Conservation (phyloP, 129 eudicot genomes). For the Rutidosis leptorrhynchoides region DNA sequence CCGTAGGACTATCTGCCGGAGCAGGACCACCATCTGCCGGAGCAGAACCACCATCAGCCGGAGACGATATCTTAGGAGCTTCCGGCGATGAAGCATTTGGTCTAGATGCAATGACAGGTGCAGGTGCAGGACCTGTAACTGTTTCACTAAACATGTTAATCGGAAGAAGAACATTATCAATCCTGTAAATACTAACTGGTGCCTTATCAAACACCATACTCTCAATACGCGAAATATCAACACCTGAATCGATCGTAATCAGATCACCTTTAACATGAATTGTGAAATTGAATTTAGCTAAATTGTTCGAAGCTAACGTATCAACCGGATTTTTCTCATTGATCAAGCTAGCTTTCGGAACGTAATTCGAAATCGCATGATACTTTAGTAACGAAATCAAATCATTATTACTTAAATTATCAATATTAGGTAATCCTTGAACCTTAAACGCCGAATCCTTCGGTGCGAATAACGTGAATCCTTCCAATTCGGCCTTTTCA, state of each 20-base stretch:
- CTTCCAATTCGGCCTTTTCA: background rate
- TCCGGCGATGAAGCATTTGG: background rate
- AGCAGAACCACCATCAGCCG: background rate
- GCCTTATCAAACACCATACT: background rate
- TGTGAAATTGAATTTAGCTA: background rate
- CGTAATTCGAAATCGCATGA: background rate
- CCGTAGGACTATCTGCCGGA: background rate
- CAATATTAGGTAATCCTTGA: background rate
- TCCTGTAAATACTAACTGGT: background rate
- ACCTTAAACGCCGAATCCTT: background rate
- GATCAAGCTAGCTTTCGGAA: background rate
- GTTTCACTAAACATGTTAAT: background rate
- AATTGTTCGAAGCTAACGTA: background rate
- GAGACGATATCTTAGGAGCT: background rate
- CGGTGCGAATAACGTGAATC: background rate
- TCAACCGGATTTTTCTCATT: background rate
- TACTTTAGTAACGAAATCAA: background rate
- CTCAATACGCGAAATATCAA: background rate
- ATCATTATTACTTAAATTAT: background rate
- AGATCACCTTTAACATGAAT: background rate
- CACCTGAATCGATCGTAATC: background rate
- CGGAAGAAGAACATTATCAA: constrained; percentile 1
- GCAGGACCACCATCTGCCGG: background rate
- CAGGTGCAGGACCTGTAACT: background rate
- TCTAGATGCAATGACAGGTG: background rate